A percentile compares a stretch with the other conserved stretches of the same genome.
Conservation (phyloP, 805 yeast species). For the Kluyveromyces siamensis region DNA sequence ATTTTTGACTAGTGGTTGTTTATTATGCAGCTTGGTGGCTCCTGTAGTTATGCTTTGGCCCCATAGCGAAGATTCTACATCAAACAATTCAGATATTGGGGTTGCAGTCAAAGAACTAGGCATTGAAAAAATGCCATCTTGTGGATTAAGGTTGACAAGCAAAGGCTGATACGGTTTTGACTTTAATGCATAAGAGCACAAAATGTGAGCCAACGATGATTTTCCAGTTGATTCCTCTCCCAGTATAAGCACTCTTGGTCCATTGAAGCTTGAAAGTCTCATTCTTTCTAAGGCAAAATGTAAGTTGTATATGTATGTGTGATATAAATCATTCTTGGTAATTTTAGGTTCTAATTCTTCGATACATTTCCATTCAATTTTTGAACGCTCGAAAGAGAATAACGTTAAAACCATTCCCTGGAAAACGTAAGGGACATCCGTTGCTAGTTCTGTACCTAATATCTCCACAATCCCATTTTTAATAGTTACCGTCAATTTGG, state of each 20-base stretch:
- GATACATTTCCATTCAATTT: conserved; percentile 37
- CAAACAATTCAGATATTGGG: conserved; percentile 70
- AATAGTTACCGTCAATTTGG: conserved; percentile 28
- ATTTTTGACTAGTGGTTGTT: conserved; percentile 78
- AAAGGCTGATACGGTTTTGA: conserved; percentile 56
- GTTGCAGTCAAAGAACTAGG: conserved; percentile 86
- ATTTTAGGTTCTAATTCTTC: conserved; percentile 32
- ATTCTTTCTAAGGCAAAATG: conserved; percentile 67
- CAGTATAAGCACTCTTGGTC: conserved; percentile 49
- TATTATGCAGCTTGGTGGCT: conserved; percentile 67
- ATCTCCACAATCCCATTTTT: conserved; percentile 76
- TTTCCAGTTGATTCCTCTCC: conserved; percentile 77
- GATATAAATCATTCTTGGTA: conserved; percentile 37
- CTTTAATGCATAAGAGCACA: conserved; percentile 70
- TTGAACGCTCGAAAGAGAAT: conserved; percentile 59
- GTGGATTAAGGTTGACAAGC: conserved; percentile 72
- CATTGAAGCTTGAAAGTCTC: conserved; percentile 29
- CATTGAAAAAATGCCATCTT: conserved; percentile 55
- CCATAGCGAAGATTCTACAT: conserved; percentile 60
- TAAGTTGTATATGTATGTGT: conserved; percentile 47
- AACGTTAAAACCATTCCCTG: conserved; percentile 46
- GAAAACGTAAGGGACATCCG: conserved; percentile 52
- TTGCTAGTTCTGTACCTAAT: conserved; percentile 86
- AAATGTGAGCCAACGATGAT: conserved; percentile 58
- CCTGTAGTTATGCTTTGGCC: conserved; percentile 76